Evolutionary conservation across 2,329 filamentous ascomycete genomes (phyloP), one percentile per base, ranked within the genome.

Genomic region (Lachnellula cervina): DNA sequence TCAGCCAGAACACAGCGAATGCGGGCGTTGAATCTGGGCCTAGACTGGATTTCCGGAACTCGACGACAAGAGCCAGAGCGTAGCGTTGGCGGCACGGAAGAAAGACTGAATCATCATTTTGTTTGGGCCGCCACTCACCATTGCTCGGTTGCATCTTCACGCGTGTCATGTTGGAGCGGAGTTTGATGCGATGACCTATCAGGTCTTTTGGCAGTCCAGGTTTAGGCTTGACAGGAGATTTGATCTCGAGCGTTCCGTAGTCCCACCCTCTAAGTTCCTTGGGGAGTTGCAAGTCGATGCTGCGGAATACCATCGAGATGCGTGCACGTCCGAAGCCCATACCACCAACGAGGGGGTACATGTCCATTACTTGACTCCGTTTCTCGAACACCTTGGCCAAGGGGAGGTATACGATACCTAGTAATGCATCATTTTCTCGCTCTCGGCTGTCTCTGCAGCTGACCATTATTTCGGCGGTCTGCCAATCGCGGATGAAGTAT

Each of bases 251-350:
- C 0, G 87, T 90, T 5, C 87, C 88, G 54, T 84, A 86, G 23
- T 88, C 83, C 86, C 87, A 90, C 1, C 88, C 88, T 0, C 82
- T 71, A 34, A 86, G 69, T 50, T 81, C 76, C 5, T 70, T 73
- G 1, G 84, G 83, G 2, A 84, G 72, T 62, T 86, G 78, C 1
- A 88, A 70, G 56, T 86, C 78, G 2, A 90, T 77, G 54, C 84
- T 87, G 45, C 88, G 80, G 78, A 88, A 90, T 2, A 90, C 83
- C 74, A 90, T 77, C 16, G 86, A 89, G 54, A 91, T 77, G 11
- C 87, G 77, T 40, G 81, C 78, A 43, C 85, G 79, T 1, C 88
- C 88, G 61, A 83, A 88, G 3, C 87, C 88, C n/a, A 90, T 79
- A 0, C 88, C 88, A 3, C 88, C 88, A 5, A 82, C 77, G 2